phyloP scores from a whole-genome alignment of 2,329 filamentous ascomycete genomes.

The Dactylonectria estremocensis region DNA sequence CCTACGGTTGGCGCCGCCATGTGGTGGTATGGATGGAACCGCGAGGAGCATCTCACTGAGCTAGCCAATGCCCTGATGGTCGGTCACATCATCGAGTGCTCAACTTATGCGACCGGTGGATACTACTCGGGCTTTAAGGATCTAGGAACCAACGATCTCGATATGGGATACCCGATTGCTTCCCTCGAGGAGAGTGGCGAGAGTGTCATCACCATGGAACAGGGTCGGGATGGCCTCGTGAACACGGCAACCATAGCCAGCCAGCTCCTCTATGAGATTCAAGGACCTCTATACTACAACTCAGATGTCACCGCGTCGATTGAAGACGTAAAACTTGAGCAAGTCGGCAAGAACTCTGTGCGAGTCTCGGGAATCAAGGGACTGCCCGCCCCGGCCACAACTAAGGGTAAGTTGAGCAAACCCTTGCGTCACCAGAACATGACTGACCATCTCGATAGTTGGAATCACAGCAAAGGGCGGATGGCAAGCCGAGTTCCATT shows the following conservation, averaged over 20 bases:
- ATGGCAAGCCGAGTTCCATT: conserved; percentile 61
- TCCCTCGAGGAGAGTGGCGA: conserved; percentile 51
- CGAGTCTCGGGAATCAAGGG: conserved; percentile 54
- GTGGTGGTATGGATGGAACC: conserved; percentile 68
- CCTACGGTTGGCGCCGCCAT: conserved; percentile 68
- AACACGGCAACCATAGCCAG: conserved; percentile 40
- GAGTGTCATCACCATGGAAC: conserved; percentile 54
- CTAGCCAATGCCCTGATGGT: conserved; percentile 65
- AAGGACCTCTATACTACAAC: conserved; percentile 59
- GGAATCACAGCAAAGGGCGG: conserved; percentile 59
- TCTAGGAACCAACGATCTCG: conserved; percentile 37
- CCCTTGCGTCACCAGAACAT: no score
- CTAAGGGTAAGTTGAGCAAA: conserved; percentile 40
- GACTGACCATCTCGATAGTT: conserved; percentile 37
- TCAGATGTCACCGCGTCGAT: conserved; percentile 58
- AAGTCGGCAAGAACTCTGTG: conserved; percentile 54
- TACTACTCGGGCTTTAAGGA: conserved; percentile 66
- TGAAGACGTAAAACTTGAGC: conserved; percentile 61
- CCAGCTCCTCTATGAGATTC: conserved; percentile 60
- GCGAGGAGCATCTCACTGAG: conserved; percentile 58
- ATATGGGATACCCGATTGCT: conserved; percentile 54
- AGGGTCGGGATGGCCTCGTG: conserved; percentile 49
- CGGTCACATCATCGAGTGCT: conserved; percentile 68
- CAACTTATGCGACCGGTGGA: conserved; percentile 66
- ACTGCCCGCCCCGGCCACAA: conserved; percentile 51